phyloP scores from a whole-genome alignment of 2,329 filamentous ascomycete genomes.

The Fusarium multiceps region DNA sequence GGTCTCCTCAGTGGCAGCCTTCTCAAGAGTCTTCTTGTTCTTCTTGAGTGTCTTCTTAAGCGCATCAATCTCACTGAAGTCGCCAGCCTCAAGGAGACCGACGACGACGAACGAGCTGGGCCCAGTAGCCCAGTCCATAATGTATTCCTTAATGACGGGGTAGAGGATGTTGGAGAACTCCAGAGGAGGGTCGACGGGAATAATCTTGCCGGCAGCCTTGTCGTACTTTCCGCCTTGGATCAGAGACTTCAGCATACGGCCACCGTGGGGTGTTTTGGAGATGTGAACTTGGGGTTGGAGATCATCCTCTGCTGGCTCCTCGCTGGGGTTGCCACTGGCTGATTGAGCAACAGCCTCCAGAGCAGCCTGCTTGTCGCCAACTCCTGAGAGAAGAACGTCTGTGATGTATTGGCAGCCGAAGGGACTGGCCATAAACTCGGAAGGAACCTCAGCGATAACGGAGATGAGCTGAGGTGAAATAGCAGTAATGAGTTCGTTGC shows the following conservation, averaged over 20 bases:
- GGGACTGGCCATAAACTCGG: constrained; percentile 75
- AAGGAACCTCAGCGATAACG: constrained; percentile 75
- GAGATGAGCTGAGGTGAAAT: constrained; percentile 81
- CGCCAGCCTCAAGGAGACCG: constrained; percentile 78
- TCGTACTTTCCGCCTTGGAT: constrained; percentile 92
- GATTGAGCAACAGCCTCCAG: constrained; percentile 75
- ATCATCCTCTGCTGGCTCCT: constrained; percentile 55
- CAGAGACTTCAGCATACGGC: constrained; percentile 89
- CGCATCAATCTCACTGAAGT: constrained; percentile 74
- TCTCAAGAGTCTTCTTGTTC: constrained; percentile 76
- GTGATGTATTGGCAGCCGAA: constrained; percentile 90
- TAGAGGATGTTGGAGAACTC: constrained; percentile 87
- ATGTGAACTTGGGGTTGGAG: constrained; percentile 63
- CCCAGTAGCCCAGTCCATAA: constrained; percentile 87
- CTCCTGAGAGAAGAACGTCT: constrained; percentile 81
- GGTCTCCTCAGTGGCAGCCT: constrained; percentile 71
- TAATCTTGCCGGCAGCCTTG: constrained; percentile 74
- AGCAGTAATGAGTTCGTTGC: constrained; percentile 78
- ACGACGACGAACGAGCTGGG: constrained; percentile 89
- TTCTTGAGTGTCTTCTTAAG: constrained; percentile 77
- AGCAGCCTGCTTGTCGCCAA: constrained; percentile 80
- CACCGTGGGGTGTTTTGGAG: constrained; percentile 70
- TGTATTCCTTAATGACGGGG: constrained; percentile 77
- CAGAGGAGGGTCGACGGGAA: constrained; percentile 79
- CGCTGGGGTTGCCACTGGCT: constrained; percentile 66